Conservation (phyloP, 805 yeast species). For the Myxozyma kluyveri region DNA sequence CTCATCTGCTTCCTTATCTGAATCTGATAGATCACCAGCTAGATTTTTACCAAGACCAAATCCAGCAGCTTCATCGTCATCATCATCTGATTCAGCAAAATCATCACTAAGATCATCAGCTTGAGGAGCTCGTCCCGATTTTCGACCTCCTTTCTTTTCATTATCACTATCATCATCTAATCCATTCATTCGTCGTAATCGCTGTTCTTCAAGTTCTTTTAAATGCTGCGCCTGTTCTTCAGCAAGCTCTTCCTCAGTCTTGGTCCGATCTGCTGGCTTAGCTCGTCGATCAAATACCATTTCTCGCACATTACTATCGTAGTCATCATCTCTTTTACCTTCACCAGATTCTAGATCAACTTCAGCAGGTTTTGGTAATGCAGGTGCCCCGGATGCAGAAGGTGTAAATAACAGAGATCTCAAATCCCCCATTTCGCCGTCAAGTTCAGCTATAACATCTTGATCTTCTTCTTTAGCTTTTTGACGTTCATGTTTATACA, state of each 20-base stretch:
- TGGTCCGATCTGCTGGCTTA: constrained; percentile 43
- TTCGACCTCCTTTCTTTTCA: constrained; percentile 38
- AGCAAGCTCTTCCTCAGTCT: constrained; percentile 44
- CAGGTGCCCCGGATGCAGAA: constrained; percentile 1
- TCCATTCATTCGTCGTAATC: constrained; percentile 42
- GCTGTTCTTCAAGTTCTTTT: constrained; percentile 37
- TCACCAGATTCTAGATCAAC: neutral
- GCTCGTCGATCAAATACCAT: constrained; percentile 45
- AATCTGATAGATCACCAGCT: constrained; percentile 31
- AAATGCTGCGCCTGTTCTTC: constrained; percentile 38
- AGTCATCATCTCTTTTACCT: constrained; percentile 33
- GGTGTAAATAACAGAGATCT: constrained; percentile 17
- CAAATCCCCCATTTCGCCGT: constrained; percentile 38
- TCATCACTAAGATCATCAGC: constrained; percentile 32
- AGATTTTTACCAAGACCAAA: constrained; percentile 36
- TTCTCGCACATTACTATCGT: constrained; percentile 41
- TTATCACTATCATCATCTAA: constrained; percentile 33
- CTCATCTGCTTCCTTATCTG: constrained; percentile 36
- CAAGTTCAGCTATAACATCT: constrained; percentile 40
- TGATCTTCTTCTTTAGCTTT: constrained; percentile 41
- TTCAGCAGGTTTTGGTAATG: neutral
- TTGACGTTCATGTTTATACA: constrained; percentile 44
- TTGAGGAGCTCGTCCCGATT: constrained; percentile 50
- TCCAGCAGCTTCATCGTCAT: constrained; percentile 45
- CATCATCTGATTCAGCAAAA: constrained; percentile 19